Evolutionary conservation across 31 red algal species (phyloP).

Genomic region (Bonnemaisonia californica): DNA sequence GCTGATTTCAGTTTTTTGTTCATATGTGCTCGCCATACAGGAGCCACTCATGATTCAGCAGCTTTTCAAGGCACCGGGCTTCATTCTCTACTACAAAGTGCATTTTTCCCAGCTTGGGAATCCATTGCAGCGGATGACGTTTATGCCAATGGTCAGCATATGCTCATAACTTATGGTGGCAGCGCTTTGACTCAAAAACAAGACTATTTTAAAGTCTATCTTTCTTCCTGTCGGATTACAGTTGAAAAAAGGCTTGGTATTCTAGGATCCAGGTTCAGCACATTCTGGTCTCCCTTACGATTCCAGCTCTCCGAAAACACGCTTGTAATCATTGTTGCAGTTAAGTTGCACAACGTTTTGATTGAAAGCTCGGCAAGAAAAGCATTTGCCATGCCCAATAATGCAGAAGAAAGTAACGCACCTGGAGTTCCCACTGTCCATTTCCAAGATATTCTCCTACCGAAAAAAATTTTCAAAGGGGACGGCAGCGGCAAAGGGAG

Average conservation of each 20-base stretch:
- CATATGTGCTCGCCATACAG: too few relatives aligned
- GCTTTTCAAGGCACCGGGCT: slow-evolving; percentile 16
- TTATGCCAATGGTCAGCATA: slow-evolving; percentile 1
- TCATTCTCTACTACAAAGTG: not conserved
- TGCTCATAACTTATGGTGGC: slow-evolving; percentile 21
- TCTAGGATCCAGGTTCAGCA: not conserved
- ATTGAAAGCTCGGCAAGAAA: not conserved
- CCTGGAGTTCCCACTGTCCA: not conserved
- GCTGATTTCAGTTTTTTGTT: not conserved
- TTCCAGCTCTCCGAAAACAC: not conserved
- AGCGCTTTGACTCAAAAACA: not conserved
- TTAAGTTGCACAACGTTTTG: not conserved
- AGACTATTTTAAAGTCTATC: slow-evolving; percentile 8
- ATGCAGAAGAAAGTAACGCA: not conserved
- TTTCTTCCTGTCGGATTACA: slow-evolving; percentile 13
- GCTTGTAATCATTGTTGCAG: not conserved
- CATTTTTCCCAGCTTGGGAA: not conserved
- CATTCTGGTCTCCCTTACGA: not conserved
- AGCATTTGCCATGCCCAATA: not conserved
- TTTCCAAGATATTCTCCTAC: not conserved
- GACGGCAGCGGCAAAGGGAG: not conserved
- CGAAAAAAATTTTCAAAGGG: not conserved
- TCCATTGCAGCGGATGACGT: slow-evolving; percentile 25
- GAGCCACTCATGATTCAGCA: slow-evolving; percentile 2
- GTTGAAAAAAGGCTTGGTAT: slow-evolving; percentile 4